These are phyloP conservation scores for Magnusiomyces ingens DNA, from an alignment of 1,139 yeast species.

Conservation along the genomic window DNA sequence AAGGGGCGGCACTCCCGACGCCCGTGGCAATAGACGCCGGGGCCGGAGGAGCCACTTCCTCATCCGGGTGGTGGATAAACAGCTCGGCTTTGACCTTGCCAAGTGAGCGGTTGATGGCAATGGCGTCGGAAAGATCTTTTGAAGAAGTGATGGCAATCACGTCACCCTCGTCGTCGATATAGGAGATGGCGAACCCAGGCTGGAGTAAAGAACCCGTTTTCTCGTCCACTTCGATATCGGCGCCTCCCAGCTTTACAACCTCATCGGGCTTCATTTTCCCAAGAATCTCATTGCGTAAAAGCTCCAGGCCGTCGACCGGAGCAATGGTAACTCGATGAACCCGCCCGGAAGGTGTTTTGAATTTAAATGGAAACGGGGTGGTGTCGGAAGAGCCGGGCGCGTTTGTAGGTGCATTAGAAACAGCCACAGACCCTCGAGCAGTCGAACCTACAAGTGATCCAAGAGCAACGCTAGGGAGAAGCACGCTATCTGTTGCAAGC, in stretches of 20 bases:
- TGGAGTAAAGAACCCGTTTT: constrained; percentile 21
- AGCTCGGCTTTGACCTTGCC: constrained; percentile 62
- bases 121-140: constrained; percentile 67
- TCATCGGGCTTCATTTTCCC: constrained; percentile 40
- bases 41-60: constrained; percentile 24
- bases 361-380: constrained; percentile 56
- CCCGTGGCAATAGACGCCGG: constrained; percentile 12
- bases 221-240: constrained; percentile 27
- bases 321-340: constrained; percentile 55
- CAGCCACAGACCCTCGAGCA: background rate
- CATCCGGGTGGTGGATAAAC: constrained; percentile 63
- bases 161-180: constrained; percentile 82
- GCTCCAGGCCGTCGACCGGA: constrained; percentile 43
- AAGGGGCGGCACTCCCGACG: constrained; percentile 2
- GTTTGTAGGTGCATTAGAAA: constrained; percentile 28
- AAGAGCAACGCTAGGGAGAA: background rate
- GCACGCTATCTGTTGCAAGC: background rate
- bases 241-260: constrained; percentile 39
- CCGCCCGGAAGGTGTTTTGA: constrained; percentile 69
- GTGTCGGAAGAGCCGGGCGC: constrained; percentile 8
- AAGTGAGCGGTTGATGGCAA: constrained; percentile 45
- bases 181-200: constrained; percentile 58
- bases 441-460: constrained; percentile 7
- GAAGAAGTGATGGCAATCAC: constrained; percentile 70
- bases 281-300: constrained; percentile 42